Evolutionary conservation across 768 basidiomycete genomes (phyloP), one percentile per base, ranked within the genome.

Genomic region (Podaxis mareebaensis): DNA sequence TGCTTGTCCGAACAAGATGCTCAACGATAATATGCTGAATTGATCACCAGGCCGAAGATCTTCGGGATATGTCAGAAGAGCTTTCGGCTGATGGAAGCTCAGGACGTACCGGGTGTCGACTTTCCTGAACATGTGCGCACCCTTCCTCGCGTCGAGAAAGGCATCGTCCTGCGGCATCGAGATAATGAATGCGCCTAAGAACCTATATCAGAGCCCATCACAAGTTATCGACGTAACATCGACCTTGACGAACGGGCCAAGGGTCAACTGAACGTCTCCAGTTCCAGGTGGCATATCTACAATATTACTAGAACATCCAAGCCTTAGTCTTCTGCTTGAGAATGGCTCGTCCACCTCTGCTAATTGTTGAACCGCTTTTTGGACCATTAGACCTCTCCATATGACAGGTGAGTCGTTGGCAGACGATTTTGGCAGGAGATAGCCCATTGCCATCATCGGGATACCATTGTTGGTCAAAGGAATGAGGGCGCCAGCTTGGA

Each of bases 201-300:
- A 15, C 28, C 11, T 24, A 44, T 8, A 10, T 4, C 10, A 28
- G 61, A 28, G 26, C 33, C 58, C 24, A 26, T 58, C 24, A 26
- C 20, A 30, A 1, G 7, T 30, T 39, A 11, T 22, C 4, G 48
- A 72, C 87, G 48, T 55, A 93, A 95, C 94, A 66, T 96, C 86
- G 1, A 95, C 90, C 13, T 81, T 73, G 0, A 95, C 92, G 20
- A 96, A 81, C 70, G 96, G 95, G 0, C 92, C 95, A 0, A 99
- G 78, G 4, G 93, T 95, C 53, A 99, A 81, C 7, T 93, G 93
- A 0, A 99, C 94, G 71, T 99, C 96, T 0, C 96, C 96, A 0
- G 96, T 99, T 0, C 96, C 96, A 0, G 96, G 96, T 2, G 96
- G 96, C 89, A 97, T 94, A 72, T 98, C 96, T 26, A 98, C 78